phyloP scores from a whole-genome alignment of 2,329 filamentous ascomycete genomes.

The Trichoderma asperellum region DNA sequence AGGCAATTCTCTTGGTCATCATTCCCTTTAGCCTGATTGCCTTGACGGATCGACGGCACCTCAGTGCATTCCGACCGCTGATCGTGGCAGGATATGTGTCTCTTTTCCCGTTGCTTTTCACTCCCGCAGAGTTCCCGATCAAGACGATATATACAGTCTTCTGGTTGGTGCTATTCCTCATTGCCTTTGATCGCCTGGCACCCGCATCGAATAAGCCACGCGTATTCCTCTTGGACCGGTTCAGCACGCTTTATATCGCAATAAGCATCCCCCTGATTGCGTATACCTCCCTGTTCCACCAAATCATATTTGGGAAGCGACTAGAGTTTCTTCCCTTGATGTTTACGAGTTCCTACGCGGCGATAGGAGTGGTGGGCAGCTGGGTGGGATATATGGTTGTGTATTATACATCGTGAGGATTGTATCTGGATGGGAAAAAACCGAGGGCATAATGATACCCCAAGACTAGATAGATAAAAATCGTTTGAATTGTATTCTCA shows the following conservation, averaged over 20 bases:
- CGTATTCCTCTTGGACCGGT: constrained; percentile 88
- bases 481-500: neutral
- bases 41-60: constrained; percentile 84
- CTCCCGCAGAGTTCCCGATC: constrained; percentile 86
- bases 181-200: constrained; percentile 84
- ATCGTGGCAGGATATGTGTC: constrained; percentile 95
- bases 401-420: constrained; percentile 67
- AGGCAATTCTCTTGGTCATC: constrained; percentile 91
- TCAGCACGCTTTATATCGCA: constrained; percentile 86
- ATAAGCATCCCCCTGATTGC: constrained; percentile 85
- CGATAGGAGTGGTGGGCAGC: constrained; percentile 91
- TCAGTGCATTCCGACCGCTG: constrained; percentile 88
- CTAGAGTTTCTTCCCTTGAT: constrained; percentile 94
- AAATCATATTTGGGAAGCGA: constrained; percentile 76
- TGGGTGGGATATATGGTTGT: constrained; percentile 95
- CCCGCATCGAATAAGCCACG: constrained; percentile 79
- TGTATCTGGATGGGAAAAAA: neutral
- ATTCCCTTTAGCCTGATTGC: constrained; percentile 94
- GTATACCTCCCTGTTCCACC: constrained; percentile 86
- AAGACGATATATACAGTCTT: constrained; percentile 92
- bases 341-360: constrained; percentile 95
- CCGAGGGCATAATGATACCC: constrained; percentile 33
- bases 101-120: constrained; percentile 91
- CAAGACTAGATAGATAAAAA: constrained; percentile 20
- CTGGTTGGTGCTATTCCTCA: constrained; percentile 86